phyloP scores from a whole-genome alignment of 139 green algal genomes.

The Mychonastes homosphaera region DNA sequence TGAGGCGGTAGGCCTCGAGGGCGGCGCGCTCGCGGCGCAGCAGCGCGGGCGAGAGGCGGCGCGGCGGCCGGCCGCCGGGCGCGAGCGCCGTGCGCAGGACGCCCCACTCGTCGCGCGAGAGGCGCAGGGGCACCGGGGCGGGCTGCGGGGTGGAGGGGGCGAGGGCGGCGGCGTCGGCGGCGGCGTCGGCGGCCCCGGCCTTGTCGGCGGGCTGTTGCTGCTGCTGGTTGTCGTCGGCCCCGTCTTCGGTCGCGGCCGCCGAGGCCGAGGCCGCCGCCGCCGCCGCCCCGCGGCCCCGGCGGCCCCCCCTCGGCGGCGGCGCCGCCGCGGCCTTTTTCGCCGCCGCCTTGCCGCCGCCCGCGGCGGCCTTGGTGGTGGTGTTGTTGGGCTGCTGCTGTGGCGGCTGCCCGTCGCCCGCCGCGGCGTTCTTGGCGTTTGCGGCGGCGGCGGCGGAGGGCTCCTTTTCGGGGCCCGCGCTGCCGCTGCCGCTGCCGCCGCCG shows the following conservation, averaged over 20 bases:
- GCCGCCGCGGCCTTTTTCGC: too few species aligned
- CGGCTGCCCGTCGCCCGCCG: background rate
- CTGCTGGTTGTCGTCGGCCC: too few species aligned
- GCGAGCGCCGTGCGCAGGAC: conserved; percentile 32
- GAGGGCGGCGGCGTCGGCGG: background rate
- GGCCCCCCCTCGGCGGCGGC: too few species aligned
- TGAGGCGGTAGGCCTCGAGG: conserved; percentile 35
- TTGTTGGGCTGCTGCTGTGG: too few species aligned
- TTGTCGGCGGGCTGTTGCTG: too few species aligned
- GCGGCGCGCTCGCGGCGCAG: conserved; percentile 49
- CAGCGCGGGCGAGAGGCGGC: conserved; percentile 57
- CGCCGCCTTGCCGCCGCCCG: too few species aligned
- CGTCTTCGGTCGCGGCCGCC: too few species aligned
- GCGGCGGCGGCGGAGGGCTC: background rate
- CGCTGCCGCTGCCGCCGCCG: background rate
- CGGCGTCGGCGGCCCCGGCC: background rate
- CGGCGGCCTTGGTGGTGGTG: too few species aligned
- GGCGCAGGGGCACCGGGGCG: conserved; percentile 1
- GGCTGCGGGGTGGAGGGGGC: background rate
- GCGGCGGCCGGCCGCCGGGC: too few species aligned
- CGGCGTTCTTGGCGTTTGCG: background rate
- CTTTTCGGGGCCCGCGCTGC: background rate
- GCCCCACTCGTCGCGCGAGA: conserved; percentile 48
- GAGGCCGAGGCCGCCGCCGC: too few species aligned
- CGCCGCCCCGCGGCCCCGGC: too few species aligned